Conservation (phyloP, 192 early-diverging fungal genomes). For the Kappamyces sp. region DNA sequence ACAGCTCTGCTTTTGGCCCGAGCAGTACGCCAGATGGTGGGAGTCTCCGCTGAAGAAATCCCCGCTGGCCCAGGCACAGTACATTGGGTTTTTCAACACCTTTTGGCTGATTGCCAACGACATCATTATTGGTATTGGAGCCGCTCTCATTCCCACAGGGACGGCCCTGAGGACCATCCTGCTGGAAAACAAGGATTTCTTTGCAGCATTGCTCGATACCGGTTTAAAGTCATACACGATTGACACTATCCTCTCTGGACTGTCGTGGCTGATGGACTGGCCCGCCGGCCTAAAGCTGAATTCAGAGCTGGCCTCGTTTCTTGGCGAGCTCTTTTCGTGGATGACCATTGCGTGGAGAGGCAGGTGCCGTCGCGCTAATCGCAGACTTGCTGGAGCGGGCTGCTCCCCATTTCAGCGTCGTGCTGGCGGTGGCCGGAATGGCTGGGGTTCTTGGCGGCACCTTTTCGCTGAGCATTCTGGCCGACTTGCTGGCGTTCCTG, state of each 20-base stretch:
- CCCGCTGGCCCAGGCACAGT: conserved; percentile 58
- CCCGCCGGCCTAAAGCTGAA: conserved; percentile 98
- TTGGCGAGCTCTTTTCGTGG: conserved; percentile 89
- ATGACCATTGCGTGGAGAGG: conserved; percentile 81
- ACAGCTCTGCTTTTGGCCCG: conserved; percentile 80
- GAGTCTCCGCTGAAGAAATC: conserved; percentile 51
- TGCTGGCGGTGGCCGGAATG: conserved; percentile 67
- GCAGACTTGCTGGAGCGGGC: not conserved
- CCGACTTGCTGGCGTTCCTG: conserved; percentile 75
- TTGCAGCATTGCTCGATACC: conserved; percentile 49
- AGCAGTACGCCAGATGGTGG: conserved; percentile 69
- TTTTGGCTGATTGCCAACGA: conserved; percentile 95
- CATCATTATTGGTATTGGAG: conserved; percentile 69
- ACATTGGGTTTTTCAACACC: conserved; percentile 93
- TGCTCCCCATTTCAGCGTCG: conserved; percentile 35
- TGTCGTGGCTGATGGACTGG: conserved; percentile 85
- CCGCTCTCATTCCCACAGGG: no score
- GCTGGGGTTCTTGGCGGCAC: conserved; percentile 77
- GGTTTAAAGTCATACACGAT: conserved; percentile 36
- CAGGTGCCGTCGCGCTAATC: conserved; percentile 14
- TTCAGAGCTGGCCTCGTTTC: conserved; percentile 75
- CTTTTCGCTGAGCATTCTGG: conserved; percentile 75
- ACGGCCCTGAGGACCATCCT: conserved; percentile 64
- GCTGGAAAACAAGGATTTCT: conserved; percentile 49
- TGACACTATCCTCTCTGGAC: conserved; percentile 33